phyloP scores from a whole-genome alignment of 768 basidiomycete species.

The Suillus ampliporus region DNA sequence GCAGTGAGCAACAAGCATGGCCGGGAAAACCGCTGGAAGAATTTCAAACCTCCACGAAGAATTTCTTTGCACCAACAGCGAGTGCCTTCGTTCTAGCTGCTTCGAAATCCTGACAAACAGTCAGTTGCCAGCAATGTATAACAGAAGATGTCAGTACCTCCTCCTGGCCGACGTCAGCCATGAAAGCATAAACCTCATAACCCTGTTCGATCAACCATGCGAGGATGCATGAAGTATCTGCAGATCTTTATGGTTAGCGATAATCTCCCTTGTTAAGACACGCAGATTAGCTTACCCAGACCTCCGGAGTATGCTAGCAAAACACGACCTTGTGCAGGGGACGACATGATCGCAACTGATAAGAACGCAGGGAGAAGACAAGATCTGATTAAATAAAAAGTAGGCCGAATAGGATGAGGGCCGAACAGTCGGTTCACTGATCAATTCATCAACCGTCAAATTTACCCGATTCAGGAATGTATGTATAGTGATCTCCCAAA shows the following conservation, averaged over 20 bases:
- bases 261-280: background rate
- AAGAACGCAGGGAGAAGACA: background rate
- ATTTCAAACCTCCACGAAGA: slow-evolving; percentile 77
- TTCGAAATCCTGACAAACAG: slow-evolving; percentile 75
- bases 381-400: background rate
- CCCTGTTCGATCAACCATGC: slow-evolving; percentile 99
- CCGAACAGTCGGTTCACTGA: background rate
- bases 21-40: background rate
- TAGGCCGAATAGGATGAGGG: background rate
- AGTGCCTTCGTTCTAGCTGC: slow-evolving; percentile 91
- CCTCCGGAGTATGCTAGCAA: slow-evolving; percentile 98
- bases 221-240: slow-evolving; percentile 99
- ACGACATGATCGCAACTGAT: background rate
- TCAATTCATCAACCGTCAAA: background rate
- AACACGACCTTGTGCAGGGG: slow-evolving; percentile 69
- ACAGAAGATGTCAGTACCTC: slow-evolving; percentile 53
- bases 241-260: slow-evolving; percentile 13
- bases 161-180: slow-evolving; percentile 94
- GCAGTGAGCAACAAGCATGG: slow-evolving; percentile 9
- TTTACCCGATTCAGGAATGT: background rate
- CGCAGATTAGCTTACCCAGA: slow-evolving; percentile 66
- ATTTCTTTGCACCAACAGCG: slow-evolving; percentile 92
- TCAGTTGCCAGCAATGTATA: slow-evolving; percentile 8
- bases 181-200: slow-evolving; percentile 96
- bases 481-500: too few species aligned